Conservation (phyloP, 768 basidiomycete species). For the Flagelloscypha sp. region DNA sequence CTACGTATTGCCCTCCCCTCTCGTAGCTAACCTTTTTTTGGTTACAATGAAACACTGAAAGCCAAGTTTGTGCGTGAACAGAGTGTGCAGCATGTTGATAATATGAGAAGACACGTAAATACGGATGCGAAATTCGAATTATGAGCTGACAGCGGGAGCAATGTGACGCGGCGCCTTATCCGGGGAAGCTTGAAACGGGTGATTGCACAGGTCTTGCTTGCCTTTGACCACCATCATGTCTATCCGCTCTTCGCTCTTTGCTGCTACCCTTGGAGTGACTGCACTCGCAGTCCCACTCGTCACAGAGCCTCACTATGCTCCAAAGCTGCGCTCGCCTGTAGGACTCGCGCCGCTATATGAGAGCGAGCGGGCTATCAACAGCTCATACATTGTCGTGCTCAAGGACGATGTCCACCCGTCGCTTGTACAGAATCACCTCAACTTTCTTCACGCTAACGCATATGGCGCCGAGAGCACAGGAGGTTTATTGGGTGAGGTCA, state of each 20-base stretch:
- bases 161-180: too few species aligned
- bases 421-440: constrained; percentile 68
- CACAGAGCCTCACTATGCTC: constrained; percentile 25
- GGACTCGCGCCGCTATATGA: constrained; percentile 53
- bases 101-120: too few species aligned
- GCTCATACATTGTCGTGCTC: constrained; percentile 92
- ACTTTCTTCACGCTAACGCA: constrained; percentile 64
- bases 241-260: constrained; percentile 26
- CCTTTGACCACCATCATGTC: constrained; percentile 24
- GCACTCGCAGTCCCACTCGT: constrained; percentile 36
- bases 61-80: too few species aligned
- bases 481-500: constrained; percentile 37
- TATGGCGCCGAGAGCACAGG: constrained; percentile 50
- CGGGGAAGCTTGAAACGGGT: too few species aligned
- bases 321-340: constrained; percentile 34
- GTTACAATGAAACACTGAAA: too few species aligned
- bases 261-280: constrained; percentile 27
- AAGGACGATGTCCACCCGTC: constrained; percentile 56
- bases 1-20: too few species aligned
- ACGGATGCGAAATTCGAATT: too few species aligned
- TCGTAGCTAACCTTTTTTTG: too few species aligned
- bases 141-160: too few species aligned
- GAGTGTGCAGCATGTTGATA: too few species aligned
- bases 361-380: constrained; percentile 58
- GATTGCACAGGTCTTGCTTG: constrained; percentile 6